These are phyloP conservation scores for Melampsora abietis-canadensis DNA, from an alignment of 1,284 basidiomycete genomes.

Conservation along the genomic window DNA sequence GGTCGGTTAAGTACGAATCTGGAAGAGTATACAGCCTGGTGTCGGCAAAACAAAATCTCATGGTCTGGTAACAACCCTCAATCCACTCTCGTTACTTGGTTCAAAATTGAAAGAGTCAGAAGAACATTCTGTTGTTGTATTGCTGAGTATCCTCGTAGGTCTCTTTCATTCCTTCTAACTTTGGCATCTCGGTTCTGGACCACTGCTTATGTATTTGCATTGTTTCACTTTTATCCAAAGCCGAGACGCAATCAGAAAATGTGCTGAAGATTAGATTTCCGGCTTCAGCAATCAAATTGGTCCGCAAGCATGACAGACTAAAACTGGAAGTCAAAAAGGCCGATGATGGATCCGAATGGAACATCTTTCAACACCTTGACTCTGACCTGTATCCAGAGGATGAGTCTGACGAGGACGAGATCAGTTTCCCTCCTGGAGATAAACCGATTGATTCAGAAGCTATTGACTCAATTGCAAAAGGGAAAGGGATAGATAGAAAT, in stretches of 20 bases:
- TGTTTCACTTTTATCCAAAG: too few relatives aligned
- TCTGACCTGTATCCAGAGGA: slow-evolving; percentile 34
- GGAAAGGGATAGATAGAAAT: slow-evolving; percentile 7
- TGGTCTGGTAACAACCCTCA: slow-evolving; percentile 35
- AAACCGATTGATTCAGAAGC: slow-evolving; percentile 7
- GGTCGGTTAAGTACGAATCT: slow-evolving; percentile 28
- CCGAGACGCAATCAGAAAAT: not conserved
- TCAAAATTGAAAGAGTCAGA: slow-evolving; percentile 36
- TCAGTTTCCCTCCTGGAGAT: not conserved
- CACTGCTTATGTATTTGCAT: not conserved
- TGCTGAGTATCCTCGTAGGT: slow-evolving; percentile 8
- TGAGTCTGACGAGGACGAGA: slow-evolving; percentile 38
- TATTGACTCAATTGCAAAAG: not conserved
- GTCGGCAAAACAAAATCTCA: slow-evolving; percentile 30
- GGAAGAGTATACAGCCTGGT: slow-evolving; percentile 42
- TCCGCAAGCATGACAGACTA: slow-evolving; percentile 32
- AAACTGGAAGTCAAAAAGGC: slow-evolving; percentile 28
- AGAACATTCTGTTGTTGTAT: slow-evolving; percentile 41
- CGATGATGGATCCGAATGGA: slow-evolving; percentile 39
- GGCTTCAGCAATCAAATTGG: slow-evolving; percentile 33
- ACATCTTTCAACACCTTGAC: slow-evolving; percentile 29
- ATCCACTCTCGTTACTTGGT: slow-evolving; percentile 23
- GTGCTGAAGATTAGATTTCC: slow-evolving; percentile 40
- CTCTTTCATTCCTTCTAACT: not conserved
- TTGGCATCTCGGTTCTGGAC: not conserved